These are phyloP conservation scores for Tetracladium marchalianum DNA, from an alignment of 495 filamentous ascomycete genomes.

Conservation along the genomic window DNA sequence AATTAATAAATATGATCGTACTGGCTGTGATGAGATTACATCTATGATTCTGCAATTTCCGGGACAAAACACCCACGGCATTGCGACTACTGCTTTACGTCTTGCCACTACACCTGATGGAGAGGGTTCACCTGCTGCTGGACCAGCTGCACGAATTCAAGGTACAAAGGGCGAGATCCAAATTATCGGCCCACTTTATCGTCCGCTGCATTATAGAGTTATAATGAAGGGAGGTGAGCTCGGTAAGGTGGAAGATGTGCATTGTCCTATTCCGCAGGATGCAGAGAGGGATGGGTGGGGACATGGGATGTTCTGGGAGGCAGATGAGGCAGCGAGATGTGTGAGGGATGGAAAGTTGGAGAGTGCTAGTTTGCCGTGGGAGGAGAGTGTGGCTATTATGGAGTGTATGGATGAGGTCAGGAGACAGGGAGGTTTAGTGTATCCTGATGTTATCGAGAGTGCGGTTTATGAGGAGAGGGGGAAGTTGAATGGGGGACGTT, in stretches of 20 bases:
- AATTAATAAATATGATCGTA: slow-evolving; percentile 66
- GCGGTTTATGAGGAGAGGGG: slow-evolving; percentile 53
- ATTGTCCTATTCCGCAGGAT: slow-evolving; percentile 53
- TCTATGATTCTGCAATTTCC: slow-evolving; percentile 74
- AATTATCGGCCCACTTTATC: slow-evolving; percentile 63
- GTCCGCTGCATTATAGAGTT: slow-evolving; percentile 55
- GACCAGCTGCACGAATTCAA: slow-evolving; percentile 70
- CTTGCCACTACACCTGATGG: slow-evolving; percentile 36
- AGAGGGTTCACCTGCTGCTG: slow-evolving; percentile 54
- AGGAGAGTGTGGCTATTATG: slow-evolving; percentile 89
- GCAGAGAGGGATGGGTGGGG: slow-evolving; percentile 38
- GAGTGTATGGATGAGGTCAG: slow-evolving; percentile 87
- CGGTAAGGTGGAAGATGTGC: slow-evolving; percentile 42
- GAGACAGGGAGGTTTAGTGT: slow-evolving; percentile 63
- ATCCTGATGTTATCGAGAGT: slow-evolving; percentile 76
- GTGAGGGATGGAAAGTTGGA: slow-evolving; percentile 73
- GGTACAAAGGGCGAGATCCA: slow-evolving; percentile 82
- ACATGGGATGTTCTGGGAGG: slow-evolving; percentile 91
- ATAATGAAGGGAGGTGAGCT: slow-evolving; percentile 21
- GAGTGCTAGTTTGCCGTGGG: slow-evolving; percentile 61
- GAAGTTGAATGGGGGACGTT: slow-evolving; percentile 29
- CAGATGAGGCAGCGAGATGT: slow-evolving; percentile 80
- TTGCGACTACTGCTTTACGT: slow-evolving; percentile 70
- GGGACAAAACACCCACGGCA: slow-evolving; percentile 51
- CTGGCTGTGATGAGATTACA: slow-evolving; percentile 76